Percentiles rank a stretch among this genome's conserved stretches.
Evolutionary conservation across 192 early-diverging fungal genomes (phyloP).

Genomic region (Paraglomus brasilianum): DNA sequence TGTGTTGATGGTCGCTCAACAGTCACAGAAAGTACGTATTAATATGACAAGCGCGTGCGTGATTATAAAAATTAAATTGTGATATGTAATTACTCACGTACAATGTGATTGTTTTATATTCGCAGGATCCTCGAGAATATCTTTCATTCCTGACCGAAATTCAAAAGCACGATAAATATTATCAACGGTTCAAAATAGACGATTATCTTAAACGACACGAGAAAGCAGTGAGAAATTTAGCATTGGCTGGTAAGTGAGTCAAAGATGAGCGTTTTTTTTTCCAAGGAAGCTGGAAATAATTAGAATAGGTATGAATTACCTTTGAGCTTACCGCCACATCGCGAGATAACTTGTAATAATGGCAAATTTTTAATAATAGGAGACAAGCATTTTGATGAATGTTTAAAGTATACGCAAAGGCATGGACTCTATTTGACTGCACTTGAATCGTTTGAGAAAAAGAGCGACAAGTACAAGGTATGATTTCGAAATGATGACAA

Average conservation of each 20-base stretch:
- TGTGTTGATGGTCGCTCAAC: constrained; percentile 94
- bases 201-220: constrained; percentile 70
- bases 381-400: constrained; percentile 55
- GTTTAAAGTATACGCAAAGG: constrained; percentile 59
- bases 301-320: constrained; percentile 7
- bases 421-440: constrained; percentile 67
- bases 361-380: constrained; percentile 20
- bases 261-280: too few species aligned
- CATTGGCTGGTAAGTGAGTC: constrained; percentile 38
- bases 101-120: neutral
- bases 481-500: constrained; percentile 15
- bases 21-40: constrained; percentile 76
- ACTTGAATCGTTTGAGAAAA: constrained; percentile 53
- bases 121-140: constrained; percentile 90
- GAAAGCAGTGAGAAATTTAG: constrained; percentile 73
- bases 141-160: constrained; percentile 84
- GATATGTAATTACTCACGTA: neutral
- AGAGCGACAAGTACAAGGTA: constrained; percentile 45
- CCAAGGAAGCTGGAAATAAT: too few species aligned
- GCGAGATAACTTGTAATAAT: too few species aligned
- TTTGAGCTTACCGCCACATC: constrained; percentile 22
- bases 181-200: constrained; percentile 87
- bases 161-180: constrained; percentile 68
- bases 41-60: too few species aligned
- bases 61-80: neutral